Conservation (phyloP, 1,284 basidiomycete genomes). For the Cystobasidiaceae sp. region DNA sequence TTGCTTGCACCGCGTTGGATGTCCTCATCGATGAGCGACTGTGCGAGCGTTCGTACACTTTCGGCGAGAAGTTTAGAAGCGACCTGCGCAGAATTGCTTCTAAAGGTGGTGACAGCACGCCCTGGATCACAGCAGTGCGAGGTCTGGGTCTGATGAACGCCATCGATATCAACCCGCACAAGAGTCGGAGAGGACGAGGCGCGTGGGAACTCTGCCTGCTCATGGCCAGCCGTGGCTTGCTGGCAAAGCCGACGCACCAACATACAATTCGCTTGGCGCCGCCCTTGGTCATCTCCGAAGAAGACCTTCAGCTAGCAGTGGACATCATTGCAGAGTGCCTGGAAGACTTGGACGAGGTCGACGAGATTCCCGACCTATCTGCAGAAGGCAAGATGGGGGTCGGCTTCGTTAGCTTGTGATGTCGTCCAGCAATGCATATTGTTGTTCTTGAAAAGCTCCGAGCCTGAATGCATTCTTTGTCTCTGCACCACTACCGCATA, state of each 20-base stretch:
- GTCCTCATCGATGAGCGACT: constrained; percentile 83
- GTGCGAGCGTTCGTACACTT: constrained; percentile 64
- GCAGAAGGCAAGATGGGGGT: neutral
- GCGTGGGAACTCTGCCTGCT: constrained; percentile 95
- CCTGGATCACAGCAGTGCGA: constrained; percentile 39
- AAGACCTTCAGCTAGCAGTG: constrained; percentile 70
- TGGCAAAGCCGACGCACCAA: constrained; percentile 93
- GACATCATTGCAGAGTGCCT: constrained; percentile 71
- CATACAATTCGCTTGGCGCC: constrained; percentile 95
- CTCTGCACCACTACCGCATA: no score
- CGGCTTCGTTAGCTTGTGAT: neutral
- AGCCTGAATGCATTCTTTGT: no score
- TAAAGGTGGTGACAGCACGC: constrained; percentile 13
- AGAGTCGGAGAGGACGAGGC: constrained; percentile 67
- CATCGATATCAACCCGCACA: constrained; percentile 71
- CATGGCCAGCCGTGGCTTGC: constrained; percentile 78
- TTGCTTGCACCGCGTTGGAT: constrained; percentile 81
- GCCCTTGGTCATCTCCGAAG: constrained; percentile 84
- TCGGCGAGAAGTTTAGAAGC: constrained; percentile 76
- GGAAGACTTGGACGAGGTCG: constrained; percentile 76
- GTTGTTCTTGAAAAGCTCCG: no score
- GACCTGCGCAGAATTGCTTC: constrained; percentile 52
- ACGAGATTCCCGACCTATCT: neutral
- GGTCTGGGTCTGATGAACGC: constrained; percentile 68
- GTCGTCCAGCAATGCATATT: no score